Base-by-base conservation (phyloP, 2,329 filamentous ascomycete species). In the Penicillium psychrosexuale region DNA sequence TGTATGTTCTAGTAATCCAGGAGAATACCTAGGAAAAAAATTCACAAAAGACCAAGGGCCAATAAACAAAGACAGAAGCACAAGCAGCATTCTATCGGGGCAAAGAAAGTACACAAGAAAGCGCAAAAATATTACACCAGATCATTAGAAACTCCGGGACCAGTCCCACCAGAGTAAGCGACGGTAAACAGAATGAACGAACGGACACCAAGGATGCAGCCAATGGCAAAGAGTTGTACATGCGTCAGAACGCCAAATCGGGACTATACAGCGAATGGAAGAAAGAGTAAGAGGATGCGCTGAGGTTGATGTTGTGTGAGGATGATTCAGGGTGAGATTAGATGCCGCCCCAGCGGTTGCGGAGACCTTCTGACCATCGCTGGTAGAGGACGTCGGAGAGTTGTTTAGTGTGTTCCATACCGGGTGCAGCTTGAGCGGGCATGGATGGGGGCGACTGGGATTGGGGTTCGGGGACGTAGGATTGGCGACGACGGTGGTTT, bases 361-460 rank as follows among this genome's bases (percentile, higher is more conserved):
- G 85, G 65, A 97, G 77, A 1, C 91, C 91, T 55, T 95, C 90
- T 3, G 87, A 85, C 94, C 94, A 99, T 40, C 93, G 84, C 15
- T 87, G 85, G 75, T 97, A 97, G 19, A 99, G 82, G 19, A 96
- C 90, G 71, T 97, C 91, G 1, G 90, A 90, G 36, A 97, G 80
- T 69, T 96, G 85, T 68, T 91, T 90, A 61, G 88, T 89, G 74
- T 97, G 93, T 73, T 97, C 92, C 90, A 97, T 93, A 2, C 91
- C 93, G 1, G 85, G 82, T 53, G 81, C 76, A 45, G 77, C 71
- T 60, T 83, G 78, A 11, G 82, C 85, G 1, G 84, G 73, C 62
- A 81, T 72, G 42, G 61, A 70, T 64, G 65, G 70, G 54, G 53
- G 74, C 51, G 61, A 74, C 74, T 66, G 74, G 72, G 67, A 63